These are phyloP conservation scores for Gloeostereum incarnatum DNA, from an alignment of 768 basidiomycete species.

Conservation along the genomic window DNA sequence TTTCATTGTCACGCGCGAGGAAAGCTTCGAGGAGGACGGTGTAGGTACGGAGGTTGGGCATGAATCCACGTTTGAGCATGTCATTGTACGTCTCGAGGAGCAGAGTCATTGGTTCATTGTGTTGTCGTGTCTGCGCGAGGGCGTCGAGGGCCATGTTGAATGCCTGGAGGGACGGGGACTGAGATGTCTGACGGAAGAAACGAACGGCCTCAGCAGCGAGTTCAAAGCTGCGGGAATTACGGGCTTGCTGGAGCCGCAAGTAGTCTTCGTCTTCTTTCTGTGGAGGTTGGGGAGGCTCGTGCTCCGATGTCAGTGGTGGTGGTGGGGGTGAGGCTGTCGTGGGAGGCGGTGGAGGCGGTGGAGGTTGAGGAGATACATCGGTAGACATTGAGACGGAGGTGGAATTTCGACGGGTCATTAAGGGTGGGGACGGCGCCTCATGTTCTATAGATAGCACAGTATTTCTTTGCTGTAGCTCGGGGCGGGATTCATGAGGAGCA, in stretches of 20 bases:
- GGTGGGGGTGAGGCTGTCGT: conserved; percentile 3
- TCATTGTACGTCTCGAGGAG: conserved; percentile 65
- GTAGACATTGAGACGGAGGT: too few species aligned
- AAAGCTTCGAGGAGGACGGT: conserved; percentile 50
- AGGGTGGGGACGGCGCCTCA: conserved; percentile 10
- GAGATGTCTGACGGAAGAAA: conserved; percentile 18
- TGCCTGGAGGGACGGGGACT: conserved; percentile 31
- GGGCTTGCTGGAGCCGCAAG: conserved; percentile 17
- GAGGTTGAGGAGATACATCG: too few species aligned
- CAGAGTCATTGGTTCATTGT: conserved; percentile 44
- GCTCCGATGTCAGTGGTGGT: conserved; percentile 7
- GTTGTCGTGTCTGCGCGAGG: conserved; percentile 31
- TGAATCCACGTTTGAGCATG: conserved; percentile 51
- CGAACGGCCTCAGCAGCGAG: conserved; percentile 25
- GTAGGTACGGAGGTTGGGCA: conserved; percentile 61
- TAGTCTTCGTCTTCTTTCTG: conserved; percentile 1
- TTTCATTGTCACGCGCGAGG: conserved; percentile 58
- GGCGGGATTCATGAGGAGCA: too few species aligned
- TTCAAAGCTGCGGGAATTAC: conserved; percentile 13
- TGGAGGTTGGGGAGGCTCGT: conserved; percentile 6
- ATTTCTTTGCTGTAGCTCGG: conserved; percentile 9
- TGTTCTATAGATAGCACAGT: conserved; percentile 11
- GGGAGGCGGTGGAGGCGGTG: neutral
- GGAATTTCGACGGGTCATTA: conserved; percentile 10
- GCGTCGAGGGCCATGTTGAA: conserved; percentile 60